Conservation (phyloP, 257 asterid species). For the Fraxinus cuspidata region DNA sequence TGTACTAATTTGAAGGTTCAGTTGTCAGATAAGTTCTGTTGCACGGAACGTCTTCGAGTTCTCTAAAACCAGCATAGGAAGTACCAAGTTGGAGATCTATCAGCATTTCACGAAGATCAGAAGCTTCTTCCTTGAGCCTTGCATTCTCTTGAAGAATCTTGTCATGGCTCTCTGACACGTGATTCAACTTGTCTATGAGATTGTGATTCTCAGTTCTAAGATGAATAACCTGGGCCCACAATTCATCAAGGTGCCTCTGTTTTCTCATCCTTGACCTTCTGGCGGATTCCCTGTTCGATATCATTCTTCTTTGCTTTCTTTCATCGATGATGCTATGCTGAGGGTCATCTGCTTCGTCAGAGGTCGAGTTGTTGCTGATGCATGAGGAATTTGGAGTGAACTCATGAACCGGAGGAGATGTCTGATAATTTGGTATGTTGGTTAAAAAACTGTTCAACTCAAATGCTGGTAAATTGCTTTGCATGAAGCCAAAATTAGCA, state of each 20-base stretch:
- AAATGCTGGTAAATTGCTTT: constrained; percentile 45
- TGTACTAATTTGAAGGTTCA: constrained; percentile 53
- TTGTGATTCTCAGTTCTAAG: constrained; percentile 61
- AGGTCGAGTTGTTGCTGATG: constrained; percentile 65
- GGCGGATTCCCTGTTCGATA: constrained; percentile 87
- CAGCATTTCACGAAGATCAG: constrained; percentile 67
- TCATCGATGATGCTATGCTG: constrained; percentile 56
- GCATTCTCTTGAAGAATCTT: constrained; percentile 58
- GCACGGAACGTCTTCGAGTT: constrained; percentile 64
- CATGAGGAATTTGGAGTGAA: constrained; percentile 34
- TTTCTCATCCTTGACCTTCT: constrained; percentile 92
- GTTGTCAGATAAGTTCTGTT: constrained; percentile 62
- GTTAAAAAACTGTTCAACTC: constrained; percentile 38
- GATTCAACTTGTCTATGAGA: constrained; percentile 61
- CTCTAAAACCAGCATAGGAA: constrained; percentile 49
- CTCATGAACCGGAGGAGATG: constrained; percentile 35
- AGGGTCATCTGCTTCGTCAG: constrained; percentile 74
- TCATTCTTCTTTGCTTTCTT: constrained; percentile 81
- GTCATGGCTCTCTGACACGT: constrained; percentile 58
- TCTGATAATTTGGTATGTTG: constrained; percentile 40
- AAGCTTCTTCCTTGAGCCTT: constrained; percentile 65
- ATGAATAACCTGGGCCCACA: constrained; percentile 71
- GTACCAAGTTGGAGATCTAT: constrained; percentile 48
- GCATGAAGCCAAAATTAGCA: constrained; percentile 42
- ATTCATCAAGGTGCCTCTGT: constrained; percentile 86